Evolutionary conservation across 1,284 basidiomycete genomes (phyloP).

Genomic region (Amylostereum areolatum): DNA sequence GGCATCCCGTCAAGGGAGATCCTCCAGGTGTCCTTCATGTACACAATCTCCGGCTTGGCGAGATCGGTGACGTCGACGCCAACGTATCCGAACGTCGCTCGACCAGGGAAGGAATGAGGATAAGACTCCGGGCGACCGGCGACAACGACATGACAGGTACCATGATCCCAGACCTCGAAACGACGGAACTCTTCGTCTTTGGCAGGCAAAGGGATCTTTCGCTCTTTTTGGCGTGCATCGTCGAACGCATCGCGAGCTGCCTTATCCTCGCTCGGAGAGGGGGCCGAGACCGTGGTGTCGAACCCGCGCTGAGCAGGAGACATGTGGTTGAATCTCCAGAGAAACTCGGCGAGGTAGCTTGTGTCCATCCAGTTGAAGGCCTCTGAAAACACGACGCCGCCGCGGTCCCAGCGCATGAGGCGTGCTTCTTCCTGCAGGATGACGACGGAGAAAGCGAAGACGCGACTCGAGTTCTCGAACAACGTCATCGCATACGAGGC

Average conservation of each 20-base stretch:
- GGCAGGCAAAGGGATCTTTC: not conserved
- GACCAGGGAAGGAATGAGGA: not conserved
- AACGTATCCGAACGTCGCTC: not conserved
- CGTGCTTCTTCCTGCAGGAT: slow-evolving; percentile 2
- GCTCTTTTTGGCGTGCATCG: not conserved
- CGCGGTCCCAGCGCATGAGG: slow-evolving; percentile 8
- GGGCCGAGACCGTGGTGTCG: not conserved
- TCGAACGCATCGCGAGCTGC: not conserved
- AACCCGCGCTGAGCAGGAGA: slow-evolving; percentile 1
- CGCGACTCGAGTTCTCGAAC: not conserved
- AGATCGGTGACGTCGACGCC: not conserved
- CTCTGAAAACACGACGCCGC: not conserved
- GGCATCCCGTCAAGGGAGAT: not conserved
- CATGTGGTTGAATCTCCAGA: slow-evolving; percentile 3
- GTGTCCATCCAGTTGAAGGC: slow-evolving; percentile 1
- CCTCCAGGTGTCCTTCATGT: not conserved
- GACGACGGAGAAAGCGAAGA: not conserved
- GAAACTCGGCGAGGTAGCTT: slow-evolving; percentile 3
- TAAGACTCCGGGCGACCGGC: not conserved
- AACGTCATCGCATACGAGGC: not conserved
- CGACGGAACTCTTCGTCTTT: not conserved
- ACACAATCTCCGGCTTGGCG: not conserved
- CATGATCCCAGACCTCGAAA: not conserved
- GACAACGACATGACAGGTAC: not conserved
- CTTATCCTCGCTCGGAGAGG: not conserved